Base-by-base conservation (phyloP, 306 rosid genomes). In the Dryas alaskensis region DNA sequence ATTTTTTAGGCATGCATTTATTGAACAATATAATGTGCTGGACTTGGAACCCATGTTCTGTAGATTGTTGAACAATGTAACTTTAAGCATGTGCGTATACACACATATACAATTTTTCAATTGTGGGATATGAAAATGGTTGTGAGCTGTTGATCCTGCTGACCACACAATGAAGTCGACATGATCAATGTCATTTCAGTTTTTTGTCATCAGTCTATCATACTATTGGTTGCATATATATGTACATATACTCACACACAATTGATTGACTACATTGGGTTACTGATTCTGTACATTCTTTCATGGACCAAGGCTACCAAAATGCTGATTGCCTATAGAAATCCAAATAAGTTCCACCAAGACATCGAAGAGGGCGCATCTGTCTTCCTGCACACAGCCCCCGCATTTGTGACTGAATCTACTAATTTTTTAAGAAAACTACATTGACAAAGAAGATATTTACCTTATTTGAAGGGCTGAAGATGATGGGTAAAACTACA, bases 391-490 rank as follows among this genome's bases (percentile, higher is more conserved):
- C 60, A 64, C n/a, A 46, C 40, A 48, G 49, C 49, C 64, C 62
- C 65, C 2, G 55, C 39, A 25, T 25, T 8, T 54, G 45, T 10
- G 44, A 63, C 63, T 42, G 22, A 59, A 57, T 64, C 27, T 53
- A 44, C 70, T 17, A 31, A 67, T 67, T 58, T 40, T 72, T 47
- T 57, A 57, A 63, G 13, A 55, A 49, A 31, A 66, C 25, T 74
- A 49, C 79, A 43, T 72, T 67, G 72, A 49, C 72, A 58, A 4
- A 65, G 64, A 74, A 75, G 67, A 65, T 73, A 48, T 69, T 70
- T 70, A 25, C 27, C 65, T 19, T 43, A 25, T 55, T 12, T 57
- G 65, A 71, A 45, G 40, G 54, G 40, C 27, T 25, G 66, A 22
- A 22, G 65, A 22, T 16, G 47, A 53, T 55, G 25, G 27, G 14